phyloP scores from a whole-genome alignment of 495 filamentous ascomycete species.

The Tuber indicum region DNA sequence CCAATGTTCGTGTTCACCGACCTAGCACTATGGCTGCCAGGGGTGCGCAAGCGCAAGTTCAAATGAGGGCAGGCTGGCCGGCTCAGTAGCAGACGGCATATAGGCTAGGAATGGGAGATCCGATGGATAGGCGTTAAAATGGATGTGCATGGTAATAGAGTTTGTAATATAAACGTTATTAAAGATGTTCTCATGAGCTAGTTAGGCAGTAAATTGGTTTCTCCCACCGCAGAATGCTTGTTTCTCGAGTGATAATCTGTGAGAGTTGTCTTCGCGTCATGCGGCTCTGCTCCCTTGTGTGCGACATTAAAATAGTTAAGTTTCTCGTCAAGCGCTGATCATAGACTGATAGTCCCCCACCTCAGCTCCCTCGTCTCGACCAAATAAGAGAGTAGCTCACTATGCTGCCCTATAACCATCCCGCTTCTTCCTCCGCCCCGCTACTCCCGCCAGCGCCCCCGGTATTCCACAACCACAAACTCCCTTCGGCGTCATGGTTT shows the following conservation, averaged over 20 bases:
- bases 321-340: background rate
- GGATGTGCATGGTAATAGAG: background rate
- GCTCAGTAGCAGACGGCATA: background rate
- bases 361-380: background rate
- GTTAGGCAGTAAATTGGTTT: background rate
- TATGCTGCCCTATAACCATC: conserved; percentile 2
- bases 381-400: background rate
- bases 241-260: background rate
- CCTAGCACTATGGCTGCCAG: background rate
- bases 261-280: background rate
- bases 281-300: background rate
- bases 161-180: background rate
- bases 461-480: conserved; percentile 21
- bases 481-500: conserved; percentile 26
- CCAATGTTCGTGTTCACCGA: conserved; percentile 22
- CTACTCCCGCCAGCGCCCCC: conserved; percentile 22
- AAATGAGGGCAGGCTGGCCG: background rate
- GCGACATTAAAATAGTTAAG: background rate
- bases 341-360: background rate
- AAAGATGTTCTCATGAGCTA: background rate
- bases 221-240: background rate
- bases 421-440: conserved; percentile 22
- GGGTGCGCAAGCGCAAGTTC: background rate
- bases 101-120: background rate
- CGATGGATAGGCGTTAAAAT: background rate